Conservation (phyloP, 495 filamentous ascomycete genomes). For the Xylaria longipes region DNA sequence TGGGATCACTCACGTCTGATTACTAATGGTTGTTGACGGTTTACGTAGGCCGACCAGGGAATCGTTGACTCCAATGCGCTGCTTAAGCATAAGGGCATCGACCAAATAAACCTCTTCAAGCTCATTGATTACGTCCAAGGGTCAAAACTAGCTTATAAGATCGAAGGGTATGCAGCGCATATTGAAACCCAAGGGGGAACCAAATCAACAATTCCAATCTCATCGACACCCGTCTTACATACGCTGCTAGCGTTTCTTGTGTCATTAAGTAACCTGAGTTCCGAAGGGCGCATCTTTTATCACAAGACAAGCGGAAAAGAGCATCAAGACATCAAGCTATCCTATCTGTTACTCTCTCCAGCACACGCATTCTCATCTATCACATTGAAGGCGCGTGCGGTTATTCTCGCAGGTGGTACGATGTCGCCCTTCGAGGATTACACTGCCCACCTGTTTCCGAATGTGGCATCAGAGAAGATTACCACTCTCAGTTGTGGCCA, state of each 20-base stretch:
- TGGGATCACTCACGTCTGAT: not conserved
- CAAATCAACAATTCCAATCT: constrained; percentile 31
- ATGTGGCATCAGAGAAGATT: constrained; percentile 67
- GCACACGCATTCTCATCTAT: constrained; percentile 90
- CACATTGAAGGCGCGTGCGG: constrained; percentile 82
- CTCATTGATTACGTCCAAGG: constrained; percentile 85
- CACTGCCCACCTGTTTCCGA: constrained; percentile 80
- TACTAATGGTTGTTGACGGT: constrained; percentile 6
- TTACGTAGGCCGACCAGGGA: constrained; percentile 55
- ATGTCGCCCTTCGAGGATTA: constrained; percentile 98
- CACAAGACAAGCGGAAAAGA: constrained; percentile 53
- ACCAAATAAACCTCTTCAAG: constrained; percentile 94
- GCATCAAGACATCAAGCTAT: constrained; percentile 63
- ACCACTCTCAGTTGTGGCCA: constrained; percentile 91
- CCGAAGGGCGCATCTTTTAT: constrained; percentile 87
- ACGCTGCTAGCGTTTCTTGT: constrained; percentile 83
- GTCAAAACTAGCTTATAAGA: constrained; percentile 92
- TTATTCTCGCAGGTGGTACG: constrained; percentile 92
- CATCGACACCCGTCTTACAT: constrained; percentile 76
- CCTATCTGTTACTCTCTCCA: constrained; percentile 93
- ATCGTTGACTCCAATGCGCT: constrained; percentile 69
- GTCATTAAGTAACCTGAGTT: constrained; percentile 85
- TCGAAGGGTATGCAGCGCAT: constrained; percentile 82
- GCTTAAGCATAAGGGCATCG: constrained; percentile 83
- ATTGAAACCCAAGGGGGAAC: constrained; percentile 52